These are phyloP conservation scores for Metarhizium anisopliae DNA, from an alignment of 2,329 filamentous ascomycete species.

Conservation along the genomic window DNA sequence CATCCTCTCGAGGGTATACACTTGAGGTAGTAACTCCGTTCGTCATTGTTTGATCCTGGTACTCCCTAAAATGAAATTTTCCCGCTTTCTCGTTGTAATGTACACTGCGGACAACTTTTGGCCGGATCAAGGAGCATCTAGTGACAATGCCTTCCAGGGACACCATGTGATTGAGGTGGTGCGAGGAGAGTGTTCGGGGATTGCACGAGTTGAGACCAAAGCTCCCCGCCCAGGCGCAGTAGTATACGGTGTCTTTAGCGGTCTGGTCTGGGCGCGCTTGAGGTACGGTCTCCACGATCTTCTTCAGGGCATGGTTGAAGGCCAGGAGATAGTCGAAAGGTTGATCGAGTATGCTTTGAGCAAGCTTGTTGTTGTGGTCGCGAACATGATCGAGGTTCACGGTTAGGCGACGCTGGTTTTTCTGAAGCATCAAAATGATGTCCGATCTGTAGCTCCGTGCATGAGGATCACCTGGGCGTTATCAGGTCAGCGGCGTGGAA, in stretches of 20 bases:
- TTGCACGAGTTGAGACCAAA: conserved; percentile 95
- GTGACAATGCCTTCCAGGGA: conserved; percentile 97
- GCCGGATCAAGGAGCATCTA: conserved; percentile 86
- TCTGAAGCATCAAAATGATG: conserved; percentile 70
- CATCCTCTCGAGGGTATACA: conserved; percentile 90
- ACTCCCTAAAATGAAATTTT: conserved; percentile 82
- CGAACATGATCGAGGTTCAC: conserved; percentile 88
- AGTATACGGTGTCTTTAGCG: conserved; percentile 74
- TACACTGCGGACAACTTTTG: conserved; percentile 96
- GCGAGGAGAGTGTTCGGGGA: conserved; percentile 80
- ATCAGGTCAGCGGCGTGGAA: neutral
- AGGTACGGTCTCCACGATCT: conserved; percentile 73
- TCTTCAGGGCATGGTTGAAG: conserved; percentile 84
- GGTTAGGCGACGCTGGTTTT: conserved; percentile 53
- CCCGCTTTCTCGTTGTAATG: conserved; percentile 87
- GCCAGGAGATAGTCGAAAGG: conserved; percentile 85
- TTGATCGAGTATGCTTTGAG: conserved; percentile 65
- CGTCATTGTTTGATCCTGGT: conserved; percentile 95
- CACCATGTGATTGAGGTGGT: conserved; percentile 91
- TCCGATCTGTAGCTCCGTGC: conserved; percentile 75
- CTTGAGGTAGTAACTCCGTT: conserved; percentile 81
- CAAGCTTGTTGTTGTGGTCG: conserved; percentile 75
- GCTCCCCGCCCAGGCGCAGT: conserved; percentile 93
- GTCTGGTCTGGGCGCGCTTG: conserved; percentile 68
- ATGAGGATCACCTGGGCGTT: conserved; percentile 37